phyloP scores from a whole-genome alignment of 805 yeast species.

The Myxozyma nipponensis region DNA sequence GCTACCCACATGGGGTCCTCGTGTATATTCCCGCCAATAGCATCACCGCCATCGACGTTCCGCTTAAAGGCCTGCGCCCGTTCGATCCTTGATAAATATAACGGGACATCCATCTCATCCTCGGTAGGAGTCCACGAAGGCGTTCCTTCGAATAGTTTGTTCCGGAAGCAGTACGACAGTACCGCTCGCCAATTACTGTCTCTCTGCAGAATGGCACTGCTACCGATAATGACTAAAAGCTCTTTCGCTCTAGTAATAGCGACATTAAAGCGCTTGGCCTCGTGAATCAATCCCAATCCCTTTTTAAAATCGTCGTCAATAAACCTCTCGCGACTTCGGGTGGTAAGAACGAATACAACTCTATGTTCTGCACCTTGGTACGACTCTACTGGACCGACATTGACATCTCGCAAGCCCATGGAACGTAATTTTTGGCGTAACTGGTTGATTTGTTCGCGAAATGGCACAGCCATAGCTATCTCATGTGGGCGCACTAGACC shows the following conservation, averaged over 20 bases:
- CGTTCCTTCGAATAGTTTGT: constrained; percentile 12
- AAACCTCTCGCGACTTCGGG: constrained; percentile 22
- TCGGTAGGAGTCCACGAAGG: constrained; percentile 15
- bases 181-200: constrained; percentile 25
- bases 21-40: constrained; percentile 1
- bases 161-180: constrained; percentile 17
- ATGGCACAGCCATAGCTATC: constrained; percentile 25
- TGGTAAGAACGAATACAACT: constrained; percentile 24
- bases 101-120: constrained; percentile 21
- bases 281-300: constrained; percentile 25
- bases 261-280: constrained; percentile 40
- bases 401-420: constrained; percentile 19
- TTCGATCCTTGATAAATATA: constrained; percentile 17
- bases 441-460: constrained; percentile 20
- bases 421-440: constrained; percentile 12
- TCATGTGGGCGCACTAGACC: constrained; percentile 10
- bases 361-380: constrained; percentile 27
- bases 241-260: constrained; percentile 46
- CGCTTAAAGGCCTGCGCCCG: constrained; percentile 6
- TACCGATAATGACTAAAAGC: constrained; percentile 46
- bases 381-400: constrained; percentile 26
- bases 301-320: constrained; percentile 10
- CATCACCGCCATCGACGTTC: not conserved
- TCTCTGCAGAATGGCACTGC: constrained; percentile 33
- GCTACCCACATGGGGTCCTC: constrained; percentile 28